A percentile compares a stretch with the other conserved stretches of the same genome.
Conservation (phyloP, 768 basidiomycete genomes). For the Pleurotus citrinopileatus region DNA sequence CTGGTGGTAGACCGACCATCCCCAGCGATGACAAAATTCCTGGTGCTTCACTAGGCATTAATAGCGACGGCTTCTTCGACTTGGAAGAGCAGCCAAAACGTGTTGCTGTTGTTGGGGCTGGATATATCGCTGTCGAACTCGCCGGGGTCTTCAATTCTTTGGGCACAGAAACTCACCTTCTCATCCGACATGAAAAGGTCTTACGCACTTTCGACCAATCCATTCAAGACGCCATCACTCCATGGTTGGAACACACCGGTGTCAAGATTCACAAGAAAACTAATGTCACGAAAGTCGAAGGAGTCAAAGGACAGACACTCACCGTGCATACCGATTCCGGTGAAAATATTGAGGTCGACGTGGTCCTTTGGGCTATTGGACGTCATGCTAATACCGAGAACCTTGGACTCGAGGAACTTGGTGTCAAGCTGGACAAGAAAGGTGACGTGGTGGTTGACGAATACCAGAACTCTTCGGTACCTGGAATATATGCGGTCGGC, state of each 20-base stretch:
- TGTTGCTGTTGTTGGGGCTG: conserved; percentile 93
- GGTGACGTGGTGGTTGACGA: conserved; percentile 91
- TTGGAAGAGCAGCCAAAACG: conserved; percentile 88
- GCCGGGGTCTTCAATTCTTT: conserved; percentile 92
- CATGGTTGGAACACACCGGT: conserved; percentile 95
- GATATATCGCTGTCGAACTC: conserved; percentile 97
- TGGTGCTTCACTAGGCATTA: conserved; percentile 86
- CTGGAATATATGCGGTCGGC: conserved; percentile 78
- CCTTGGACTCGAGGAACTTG: conserved; percentile 75
- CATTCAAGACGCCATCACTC: conserved; percentile 78
- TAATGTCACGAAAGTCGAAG: conserved; percentile 74
- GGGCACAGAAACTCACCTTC: conserved; percentile 86
- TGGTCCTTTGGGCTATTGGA: conserved; percentile 93
- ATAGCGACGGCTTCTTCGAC: conserved; percentile 96
- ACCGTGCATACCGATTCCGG: conserved; percentile 77
- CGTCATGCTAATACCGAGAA: conserved; percentile 76
- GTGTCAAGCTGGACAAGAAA: conserved; percentile 70
- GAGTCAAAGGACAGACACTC: conserved; percentile 65
- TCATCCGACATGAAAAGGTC: conserved; percentile 89
- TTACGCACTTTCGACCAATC: conserved; percentile 91
- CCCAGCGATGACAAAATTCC: conserved; percentile 81
- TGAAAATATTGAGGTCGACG: conserved; percentile 80
- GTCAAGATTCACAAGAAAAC: conserved; percentile 80
- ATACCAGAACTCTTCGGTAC: conserved; percentile 78
- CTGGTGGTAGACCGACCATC: conserved; percentile 80